Conservation (phyloP, 169 alveolate species). For the Perkinsus marinus region DNA sequence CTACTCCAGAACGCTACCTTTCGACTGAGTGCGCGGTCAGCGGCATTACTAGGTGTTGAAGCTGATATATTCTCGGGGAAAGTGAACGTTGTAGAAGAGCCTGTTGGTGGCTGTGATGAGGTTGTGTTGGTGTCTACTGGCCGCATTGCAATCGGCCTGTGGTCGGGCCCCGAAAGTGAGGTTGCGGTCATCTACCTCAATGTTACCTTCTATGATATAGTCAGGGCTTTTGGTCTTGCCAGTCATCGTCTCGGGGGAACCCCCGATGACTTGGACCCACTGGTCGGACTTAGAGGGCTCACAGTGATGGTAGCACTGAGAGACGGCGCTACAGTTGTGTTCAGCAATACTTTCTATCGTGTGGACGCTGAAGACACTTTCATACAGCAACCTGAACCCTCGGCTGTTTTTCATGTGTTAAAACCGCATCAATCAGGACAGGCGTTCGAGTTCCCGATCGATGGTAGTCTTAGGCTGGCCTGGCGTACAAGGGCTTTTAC, state of each 20-base stretch:
- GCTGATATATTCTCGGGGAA: not conserved
- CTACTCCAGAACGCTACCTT: not conserved
- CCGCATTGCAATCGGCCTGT: not conserved
- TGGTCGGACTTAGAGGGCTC: not conserved
- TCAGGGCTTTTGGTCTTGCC: not conserved
- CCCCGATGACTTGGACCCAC: not conserved
- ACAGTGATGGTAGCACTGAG: not conserved
- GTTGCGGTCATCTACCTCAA: not conserved
- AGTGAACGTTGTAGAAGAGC: not conserved
- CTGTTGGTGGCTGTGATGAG: not conserved
- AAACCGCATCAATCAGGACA: not conserved
- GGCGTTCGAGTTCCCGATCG: not conserved
- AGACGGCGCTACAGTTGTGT: not conserved
- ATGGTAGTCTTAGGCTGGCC: not conserved
- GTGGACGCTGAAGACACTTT: not conserved
- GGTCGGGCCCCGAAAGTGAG: not conserved
- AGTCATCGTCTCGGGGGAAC: not conserved
- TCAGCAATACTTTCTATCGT: not conserved
- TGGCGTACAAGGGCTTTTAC: not conserved
- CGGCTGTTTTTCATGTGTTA: not conserved
- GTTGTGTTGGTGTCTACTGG: not conserved
- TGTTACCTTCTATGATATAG: not conserved
- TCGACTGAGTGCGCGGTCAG: not conserved
- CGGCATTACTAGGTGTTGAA: not conserved
- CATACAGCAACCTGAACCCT: not conserved